Base-by-base conservation (phyloP, 768 basidiomycete species). In the Xanthoconium stramineum region DNA sequence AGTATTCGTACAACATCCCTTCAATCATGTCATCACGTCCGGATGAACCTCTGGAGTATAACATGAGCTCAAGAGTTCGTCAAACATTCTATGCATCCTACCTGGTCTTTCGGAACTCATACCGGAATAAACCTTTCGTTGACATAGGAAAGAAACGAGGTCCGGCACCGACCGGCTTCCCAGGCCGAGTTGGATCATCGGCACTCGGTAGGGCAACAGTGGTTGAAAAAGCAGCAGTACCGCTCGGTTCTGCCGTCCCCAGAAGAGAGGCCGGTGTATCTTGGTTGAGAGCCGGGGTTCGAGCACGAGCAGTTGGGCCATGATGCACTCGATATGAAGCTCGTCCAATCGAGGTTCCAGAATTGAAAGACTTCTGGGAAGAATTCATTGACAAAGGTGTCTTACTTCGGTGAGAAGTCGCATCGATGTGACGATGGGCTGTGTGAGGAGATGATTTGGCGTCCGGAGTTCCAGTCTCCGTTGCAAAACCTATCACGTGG, bases 261-360 rank as follows among this genome's bases (percentile, higher is more conserved):
- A 24, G 15, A 8, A 19, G 40, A n/a, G 42, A 13, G 47, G 13
- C 14, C 3, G 17, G n/a, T 10, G 5, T 12, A 37, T 29, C 24
- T 45, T 32, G 50, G 30, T 42, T 39, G 6, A 28, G 29, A 7
- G 19, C 42, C n/a, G 66, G 59, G 0, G 52, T 57, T 35, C 58
- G 61, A 42, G 29, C 35, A 29, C 54, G 59, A 29, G 63, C 50
- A 37, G 52, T 33, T 17, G 58, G 52, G 8, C 64, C 69, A 29
- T 3, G 60, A 44, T 69, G 52, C 11, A 38, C 55, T 47, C 64
- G 65, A 48, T 67, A 65, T 15, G 67, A 65, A 1, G 57, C 48
- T 33, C 65, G 65, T 9, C 65, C 69, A 20, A n/a, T 28, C 4
- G 69, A 67, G 17, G 19, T 51, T 52, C 42, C 36, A 56, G 65